Evolutionary conservation across 2,329 filamentous ascomycete species (phyloP).

Genomic region (Neophaeococcomyces mojaviensis): DNA sequence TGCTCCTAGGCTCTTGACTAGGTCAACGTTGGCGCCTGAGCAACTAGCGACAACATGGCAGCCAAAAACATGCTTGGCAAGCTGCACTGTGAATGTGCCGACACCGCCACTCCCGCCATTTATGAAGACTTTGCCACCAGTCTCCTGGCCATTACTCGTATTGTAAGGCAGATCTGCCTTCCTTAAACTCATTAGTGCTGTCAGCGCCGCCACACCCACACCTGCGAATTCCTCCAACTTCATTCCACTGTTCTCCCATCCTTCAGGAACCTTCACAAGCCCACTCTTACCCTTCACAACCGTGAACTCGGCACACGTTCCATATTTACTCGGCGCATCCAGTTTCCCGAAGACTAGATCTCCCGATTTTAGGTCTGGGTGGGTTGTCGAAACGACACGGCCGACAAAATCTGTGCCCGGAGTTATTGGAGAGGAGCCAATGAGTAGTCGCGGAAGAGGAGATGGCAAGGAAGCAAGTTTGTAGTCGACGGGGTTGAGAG

Average conservation of each 20-base stretch:
- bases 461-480: slow-evolving; percentile 44
- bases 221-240: slow-evolving; percentile 31
- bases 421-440: background rate
- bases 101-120: slow-evolving; percentile 53
- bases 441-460: background rate
- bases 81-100: slow-evolving; percentile 54
- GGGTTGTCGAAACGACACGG: slow-evolving; percentile 29
- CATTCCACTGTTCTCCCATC: slow-evolving; percentile 28
- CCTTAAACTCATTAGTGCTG: slow-evolving; percentile 39
- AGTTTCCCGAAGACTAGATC: slow-evolving; percentile 40
- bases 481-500: slow-evolving; percentile 58
- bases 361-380: slow-evolving; percentile 29
- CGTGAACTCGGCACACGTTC: slow-evolving; percentile 38
- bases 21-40: slow-evolving; percentile 48
- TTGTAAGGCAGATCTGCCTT: slow-evolving; percentile 1
- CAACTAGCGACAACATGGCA: slow-evolving; percentile 50
- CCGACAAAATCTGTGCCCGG: slow-evolving; percentile 44
- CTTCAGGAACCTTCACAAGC: slow-evolving; percentile 32
- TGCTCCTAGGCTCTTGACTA: slow-evolving; percentile 53
- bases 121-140: slow-evolving; percentile 52
- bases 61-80: slow-evolving; percentile 57
- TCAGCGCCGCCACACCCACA: slow-evolving; percentile 39
- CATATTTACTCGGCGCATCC: slow-evolving; percentile 27
- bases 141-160: slow-evolving; percentile 51
- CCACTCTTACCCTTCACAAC: slow-evolving; percentile 27